Percentiles rank a stretch among this genome's conserved stretches.
Conservation (phyloP, 768 basidiomycete genomes). For the Dioszegia hungarica region DNA sequence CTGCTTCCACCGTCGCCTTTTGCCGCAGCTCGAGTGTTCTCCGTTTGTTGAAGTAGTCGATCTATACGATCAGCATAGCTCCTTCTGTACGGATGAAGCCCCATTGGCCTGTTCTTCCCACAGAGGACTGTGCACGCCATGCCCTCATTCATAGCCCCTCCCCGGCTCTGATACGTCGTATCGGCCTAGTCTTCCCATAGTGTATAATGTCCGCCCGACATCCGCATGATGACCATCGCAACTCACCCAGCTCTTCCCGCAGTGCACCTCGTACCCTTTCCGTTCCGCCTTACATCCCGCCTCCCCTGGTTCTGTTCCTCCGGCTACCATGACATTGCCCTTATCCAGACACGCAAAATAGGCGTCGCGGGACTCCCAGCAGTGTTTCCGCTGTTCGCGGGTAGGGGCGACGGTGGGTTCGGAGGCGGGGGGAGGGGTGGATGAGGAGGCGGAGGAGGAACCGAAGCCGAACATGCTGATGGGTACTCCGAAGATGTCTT, state of each 20-base stretch:
- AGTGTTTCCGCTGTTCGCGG: constrained; percentile 67
- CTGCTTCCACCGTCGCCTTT: constrained; percentile 41
- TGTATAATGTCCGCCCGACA: too few species aligned
- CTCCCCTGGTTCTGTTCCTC: constrained; percentile 56
- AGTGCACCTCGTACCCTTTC: constrained; percentile 59
- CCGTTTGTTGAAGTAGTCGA: constrained; percentile 91
- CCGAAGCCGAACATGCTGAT: constrained; percentile 25
- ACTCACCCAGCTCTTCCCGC: constrained; percentile 48
- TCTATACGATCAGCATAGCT: constrained; percentile 52
- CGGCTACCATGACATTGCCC: constrained; percentile 64
- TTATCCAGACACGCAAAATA: constrained; percentile 82
- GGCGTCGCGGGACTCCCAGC: constrained; percentile 77
- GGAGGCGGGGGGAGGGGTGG: constrained; percentile 18
- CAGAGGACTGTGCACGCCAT: too few species aligned
- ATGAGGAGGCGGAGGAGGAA: constrained; percentile 25
- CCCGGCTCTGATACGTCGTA: too few species aligned
- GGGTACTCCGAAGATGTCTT: too few species aligned
- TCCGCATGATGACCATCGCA: too few species aligned
- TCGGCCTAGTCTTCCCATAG: too few species aligned
- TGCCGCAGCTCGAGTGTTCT: constrained; percentile 58
- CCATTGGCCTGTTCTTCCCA: too few species aligned
- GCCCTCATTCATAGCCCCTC: too few species aligned
- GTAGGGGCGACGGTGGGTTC: constrained; percentile 45
- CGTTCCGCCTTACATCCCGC: constrained; percentile 57
- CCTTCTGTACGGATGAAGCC: too few species aligned